phyloP scores from a whole-genome alignment of 495 filamentous ascomycete species.

The Neurospora tetraspora region DNA sequence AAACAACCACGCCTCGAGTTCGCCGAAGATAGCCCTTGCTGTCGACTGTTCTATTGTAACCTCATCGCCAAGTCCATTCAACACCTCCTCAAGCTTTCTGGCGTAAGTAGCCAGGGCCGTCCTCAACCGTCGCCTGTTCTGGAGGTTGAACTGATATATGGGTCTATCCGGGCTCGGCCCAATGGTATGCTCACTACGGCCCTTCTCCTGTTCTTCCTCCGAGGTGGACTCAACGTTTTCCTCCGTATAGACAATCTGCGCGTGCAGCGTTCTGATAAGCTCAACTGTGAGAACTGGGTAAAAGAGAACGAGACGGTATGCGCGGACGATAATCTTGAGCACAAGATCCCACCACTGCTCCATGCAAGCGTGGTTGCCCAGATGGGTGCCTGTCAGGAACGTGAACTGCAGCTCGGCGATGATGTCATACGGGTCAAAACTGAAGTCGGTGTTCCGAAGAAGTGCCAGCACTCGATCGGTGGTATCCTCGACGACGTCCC shows the following conservation, averaged over 20 bases:
- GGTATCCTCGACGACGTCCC: conserved; percentile 22
- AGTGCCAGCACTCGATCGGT: conserved; percentile 20
- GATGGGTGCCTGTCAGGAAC: conserved; percentile 69
- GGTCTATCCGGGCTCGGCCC: conserved; percentile 12
- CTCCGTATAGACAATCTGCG: conserved; percentile 63
- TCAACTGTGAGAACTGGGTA: conserved; percentile 48
- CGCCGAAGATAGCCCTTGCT: conserved; percentile 28
- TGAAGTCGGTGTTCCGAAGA: conserved; percentile 6
- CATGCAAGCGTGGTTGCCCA: conserved; percentile 77
- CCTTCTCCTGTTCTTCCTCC: conserved; percentile 18
- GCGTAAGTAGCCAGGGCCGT: conserved; percentile 33
- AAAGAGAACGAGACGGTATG: conserved; percentile 46
- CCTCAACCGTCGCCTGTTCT: conserved; percentile 21
- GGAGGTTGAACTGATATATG: conserved; percentile 42
- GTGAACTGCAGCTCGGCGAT: conserved; percentile 83
- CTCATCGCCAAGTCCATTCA: conserved; percentile 19
- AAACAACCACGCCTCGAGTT: conserved; percentile 36
- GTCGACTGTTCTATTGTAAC: conserved; percentile 23
- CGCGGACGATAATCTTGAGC: conserved; percentile 56
- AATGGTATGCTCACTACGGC: neutral
- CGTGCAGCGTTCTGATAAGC: conserved; percentile 51
- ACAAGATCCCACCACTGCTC: conserved; percentile 82
- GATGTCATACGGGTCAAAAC: conserved; percentile 35
- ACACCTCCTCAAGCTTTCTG: conserved; percentile 27
- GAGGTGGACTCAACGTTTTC: conserved; percentile 42